Conservation (phyloP, 352 stramenopile species). For the Achlya hypogyna region DNA sequence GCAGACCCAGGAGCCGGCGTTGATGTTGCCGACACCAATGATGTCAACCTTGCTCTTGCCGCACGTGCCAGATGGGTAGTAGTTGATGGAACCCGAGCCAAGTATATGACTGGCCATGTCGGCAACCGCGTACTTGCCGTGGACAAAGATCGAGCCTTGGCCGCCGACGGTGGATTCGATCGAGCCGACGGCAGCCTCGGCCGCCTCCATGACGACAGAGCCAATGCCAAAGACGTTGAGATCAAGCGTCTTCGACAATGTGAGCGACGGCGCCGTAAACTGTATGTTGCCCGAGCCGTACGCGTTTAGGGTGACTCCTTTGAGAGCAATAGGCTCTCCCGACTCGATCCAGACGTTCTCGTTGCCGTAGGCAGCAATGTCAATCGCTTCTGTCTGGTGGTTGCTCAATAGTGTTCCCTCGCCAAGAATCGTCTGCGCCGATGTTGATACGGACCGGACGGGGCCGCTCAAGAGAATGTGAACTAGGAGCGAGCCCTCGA, state of each 20-base stretch:
- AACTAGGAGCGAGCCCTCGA: not conserved
- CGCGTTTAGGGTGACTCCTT: not conserved
- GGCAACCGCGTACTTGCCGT: conserved; percentile 3
- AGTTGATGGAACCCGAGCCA: conserved; percentile 6
- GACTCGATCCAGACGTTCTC: conserved; percentile 17
- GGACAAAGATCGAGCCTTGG: conserved; percentile 3
- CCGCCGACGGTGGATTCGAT: conserved; percentile 4
- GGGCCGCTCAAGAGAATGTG: conserved; percentile 6
- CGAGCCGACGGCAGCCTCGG: not conserved
- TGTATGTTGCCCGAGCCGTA: not conserved
- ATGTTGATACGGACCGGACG: not conserved
- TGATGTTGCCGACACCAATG: not conserved
- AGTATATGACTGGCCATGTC: not conserved
- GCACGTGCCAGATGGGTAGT: conserved; percentile 7
- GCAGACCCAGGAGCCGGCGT: conserved; percentile 4
- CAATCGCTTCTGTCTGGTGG: not conserved
- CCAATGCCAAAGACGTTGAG: conserved; percentile 8
- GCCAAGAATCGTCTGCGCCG: conserved; percentile 9
- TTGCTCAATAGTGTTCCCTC: not conserved
- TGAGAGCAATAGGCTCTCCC: not conserved
- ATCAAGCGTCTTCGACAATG: not conserved
- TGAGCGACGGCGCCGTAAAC: not conserved
- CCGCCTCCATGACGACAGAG: not conserved
- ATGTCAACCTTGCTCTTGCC: conserved; percentile 7
- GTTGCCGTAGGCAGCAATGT: conserved; percentile 2